Conservation (phyloP, 306 rosid species). For the Malus sieversii region DNA sequence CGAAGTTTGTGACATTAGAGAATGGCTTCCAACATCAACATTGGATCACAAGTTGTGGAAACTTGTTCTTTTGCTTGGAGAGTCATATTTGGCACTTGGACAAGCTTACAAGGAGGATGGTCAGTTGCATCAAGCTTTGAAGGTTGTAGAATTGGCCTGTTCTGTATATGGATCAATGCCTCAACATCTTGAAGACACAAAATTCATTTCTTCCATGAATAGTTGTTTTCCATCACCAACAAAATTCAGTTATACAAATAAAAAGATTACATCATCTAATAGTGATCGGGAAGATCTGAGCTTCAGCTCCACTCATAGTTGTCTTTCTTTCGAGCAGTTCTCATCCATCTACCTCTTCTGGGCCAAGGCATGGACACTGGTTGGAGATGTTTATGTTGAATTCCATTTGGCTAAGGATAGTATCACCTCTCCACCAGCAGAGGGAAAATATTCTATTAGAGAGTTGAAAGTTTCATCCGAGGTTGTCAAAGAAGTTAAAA, state of each 20-base stretch:
- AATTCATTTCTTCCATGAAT: constrained; percentile 80
- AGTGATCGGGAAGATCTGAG: constrained; percentile 29
- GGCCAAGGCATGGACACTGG: constrained; percentile 90
- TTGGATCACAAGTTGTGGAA: constrained; percentile 91
- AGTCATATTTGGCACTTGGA: constrained; percentile 89
- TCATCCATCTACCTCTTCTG: constrained; percentile 78
- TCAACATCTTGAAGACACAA: constrained; percentile 71
- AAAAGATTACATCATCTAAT: constrained; percentile 24
- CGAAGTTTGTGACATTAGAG: constrained; percentile 91
- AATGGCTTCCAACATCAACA: constrained; percentile 94
- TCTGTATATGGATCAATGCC: constrained; percentile 99
- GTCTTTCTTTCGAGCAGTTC: constrained; percentile 46
- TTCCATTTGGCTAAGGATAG: constrained; percentile 49
- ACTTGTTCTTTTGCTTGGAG: constrained; percentile 94
- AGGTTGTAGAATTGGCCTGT: constrained; percentile 81
- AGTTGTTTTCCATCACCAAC: constrained; percentile 37
- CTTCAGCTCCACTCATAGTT: constrained; percentile 25
- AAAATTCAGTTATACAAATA: constrained; percentile 32
- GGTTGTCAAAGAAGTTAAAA: constrained; percentile 91
- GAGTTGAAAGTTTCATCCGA: constrained; percentile 83
- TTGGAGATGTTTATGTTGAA: constrained; percentile 84
- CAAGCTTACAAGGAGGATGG: constrained; percentile 80
- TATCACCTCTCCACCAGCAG: constrained; percentile 37
- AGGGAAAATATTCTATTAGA: constrained; percentile 41
- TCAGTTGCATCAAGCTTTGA: constrained; percentile 77